These are phyloP conservation scores for Microdochium nivale DNA, from an alignment of 2,329 filamentous ascomycete genomes.

Conservation along the genomic window DNA sequence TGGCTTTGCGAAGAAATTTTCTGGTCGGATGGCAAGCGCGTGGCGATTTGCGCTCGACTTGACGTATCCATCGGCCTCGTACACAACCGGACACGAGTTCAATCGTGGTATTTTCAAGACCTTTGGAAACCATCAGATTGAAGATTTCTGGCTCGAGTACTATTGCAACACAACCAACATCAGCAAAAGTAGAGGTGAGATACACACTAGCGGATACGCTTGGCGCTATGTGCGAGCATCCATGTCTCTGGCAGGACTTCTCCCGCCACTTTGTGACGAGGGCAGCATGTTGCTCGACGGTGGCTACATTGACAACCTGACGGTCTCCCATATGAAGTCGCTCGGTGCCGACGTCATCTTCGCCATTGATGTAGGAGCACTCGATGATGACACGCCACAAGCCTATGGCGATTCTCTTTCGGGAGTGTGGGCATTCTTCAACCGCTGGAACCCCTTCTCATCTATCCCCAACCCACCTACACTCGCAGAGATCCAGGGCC, in stretches of 20 bases:
- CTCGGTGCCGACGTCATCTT: slow-evolving; percentile 92
- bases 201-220: slow-evolving; percentile 92
- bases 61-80: slow-evolving; percentile 92
- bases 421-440: slow-evolving; percentile 88
- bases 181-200: slow-evolving; percentile 83
- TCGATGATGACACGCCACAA: slow-evolving; percentile 90
- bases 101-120: slow-evolving; percentile 98
- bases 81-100: slow-evolving; percentile 97
- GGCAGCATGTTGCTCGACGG: slow-evolving; percentile 95
- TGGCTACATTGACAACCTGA: slow-evolving; percentile 94
- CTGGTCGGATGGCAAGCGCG: slow-evolving; percentile 96
- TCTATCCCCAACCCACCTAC: slow-evolving; percentile 85
- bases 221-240: slow-evolving; percentile 96
- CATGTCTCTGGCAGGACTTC: slow-evolving; percentile 88
- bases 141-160: slow-evolving; percentile 98
- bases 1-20: slow-evolving; percentile 92
- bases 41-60: slow-evolving; percentile 97
- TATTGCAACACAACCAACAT: slow-evolving; percentile 99
- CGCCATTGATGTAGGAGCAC: slow-evolving; percentile 84
- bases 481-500: slow-evolving; percentile 88
- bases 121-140: slow-evolving; percentile 92
- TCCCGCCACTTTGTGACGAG: slow-evolving; percentile 93
- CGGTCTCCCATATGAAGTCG: slow-evolving; percentile 93
- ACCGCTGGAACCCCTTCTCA: slow-evolving; percentile 96
- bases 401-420: slow-evolving; percentile 89